Evolutionary conservation across 371 early-diverging fungal species (phyloP), one percentile per base, ranked within the genome.

Genomic region (Mortierella sp.): DNA sequence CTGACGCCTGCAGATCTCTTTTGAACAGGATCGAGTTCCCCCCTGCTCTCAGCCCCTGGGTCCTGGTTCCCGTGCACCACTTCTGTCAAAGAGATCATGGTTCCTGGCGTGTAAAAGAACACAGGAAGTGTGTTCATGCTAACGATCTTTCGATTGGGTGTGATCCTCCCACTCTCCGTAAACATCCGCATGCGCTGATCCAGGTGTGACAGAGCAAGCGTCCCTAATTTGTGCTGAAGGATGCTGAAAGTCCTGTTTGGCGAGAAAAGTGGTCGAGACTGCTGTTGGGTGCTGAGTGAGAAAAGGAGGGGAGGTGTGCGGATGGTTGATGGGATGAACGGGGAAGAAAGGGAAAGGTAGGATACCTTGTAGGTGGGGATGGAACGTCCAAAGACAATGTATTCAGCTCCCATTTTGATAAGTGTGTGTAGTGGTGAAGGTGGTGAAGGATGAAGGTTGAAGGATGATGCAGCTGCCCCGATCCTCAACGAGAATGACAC

Each of bases 301-400:
- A 72, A 27, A 0, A 12, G 27, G 14, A 21, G 56, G 56, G 24
- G 3, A 43, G 51, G 14, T 14, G 68, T 46, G 32, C 27, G 21
- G 48, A 27, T 3, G 18, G 24, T 32, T 6, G 35, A 74, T 27
- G 6, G 4, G 51, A 2, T 11, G 44, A 44, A 41, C 0, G 14
- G 65, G 68, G 21, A 24, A 63, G 51, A 65, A 38, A 51, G 72
- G 0, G 16, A 18, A 51, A 68, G 68, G 65, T 49, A 55, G 74
- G 65, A 72, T 82, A 82, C 87, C 87, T 82, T 73, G 87, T 86
- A 86, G 78, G 87, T 82, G 71, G 87, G 87, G 82, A 86, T 54
- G 82, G 87, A 77, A 72, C 87, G 87, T 51, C 87, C 87, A 80
- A 86, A 86, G 87, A 86, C 65, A 38, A 82, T 75, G 82, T 86